Conservation (phyloP, 306 rosid genomes). For the Ormosia emarginata region DNA sequence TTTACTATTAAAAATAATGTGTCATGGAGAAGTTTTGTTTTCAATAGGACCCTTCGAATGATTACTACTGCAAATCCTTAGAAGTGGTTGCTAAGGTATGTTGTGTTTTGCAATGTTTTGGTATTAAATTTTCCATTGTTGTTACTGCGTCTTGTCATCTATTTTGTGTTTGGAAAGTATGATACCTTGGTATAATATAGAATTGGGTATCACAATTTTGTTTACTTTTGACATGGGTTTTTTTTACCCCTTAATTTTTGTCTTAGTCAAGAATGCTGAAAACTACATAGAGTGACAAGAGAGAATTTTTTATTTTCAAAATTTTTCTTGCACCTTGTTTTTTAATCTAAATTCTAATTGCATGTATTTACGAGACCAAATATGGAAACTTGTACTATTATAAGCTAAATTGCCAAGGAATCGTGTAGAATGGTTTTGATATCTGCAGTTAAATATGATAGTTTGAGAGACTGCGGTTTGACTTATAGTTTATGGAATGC, state of each 20-base stretch:
- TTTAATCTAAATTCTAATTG: not conserved
- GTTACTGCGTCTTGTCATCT: not conserved
- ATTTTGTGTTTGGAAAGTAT: not conserved
- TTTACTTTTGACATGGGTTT: too few species aligned
- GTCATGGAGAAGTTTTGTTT: not conserved
- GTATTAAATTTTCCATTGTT: not conserved
- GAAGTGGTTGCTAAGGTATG: slow-evolving; percentile 90
- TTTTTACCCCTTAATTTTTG: too few species aligned
- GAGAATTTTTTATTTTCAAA: not conserved
- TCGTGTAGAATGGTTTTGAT: not conserved
- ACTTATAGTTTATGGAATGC: not conserved
- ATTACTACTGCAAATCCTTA: slow-evolving; percentile 62
- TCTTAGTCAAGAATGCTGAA: not conserved
- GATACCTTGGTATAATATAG: not conserved
- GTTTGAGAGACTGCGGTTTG: not conserved
- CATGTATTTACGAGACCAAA: not conserved
- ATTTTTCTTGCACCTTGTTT: not conserved
- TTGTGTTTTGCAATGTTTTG: not conserved
- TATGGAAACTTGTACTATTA: not conserved
- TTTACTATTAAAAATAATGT: not conserved
- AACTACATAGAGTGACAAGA: not conserved
- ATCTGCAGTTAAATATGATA: not conserved
- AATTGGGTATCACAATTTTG: not conserved
- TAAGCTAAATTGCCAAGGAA: not conserved
- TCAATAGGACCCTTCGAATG: slow-evolving; percentile 72